A percentile compares a stretch with the other conserved stretches of the same genome.
phyloP scores from a whole-genome alignment of 805 yeast genomes.

The Kregervanrija fluxuum region DNA sequence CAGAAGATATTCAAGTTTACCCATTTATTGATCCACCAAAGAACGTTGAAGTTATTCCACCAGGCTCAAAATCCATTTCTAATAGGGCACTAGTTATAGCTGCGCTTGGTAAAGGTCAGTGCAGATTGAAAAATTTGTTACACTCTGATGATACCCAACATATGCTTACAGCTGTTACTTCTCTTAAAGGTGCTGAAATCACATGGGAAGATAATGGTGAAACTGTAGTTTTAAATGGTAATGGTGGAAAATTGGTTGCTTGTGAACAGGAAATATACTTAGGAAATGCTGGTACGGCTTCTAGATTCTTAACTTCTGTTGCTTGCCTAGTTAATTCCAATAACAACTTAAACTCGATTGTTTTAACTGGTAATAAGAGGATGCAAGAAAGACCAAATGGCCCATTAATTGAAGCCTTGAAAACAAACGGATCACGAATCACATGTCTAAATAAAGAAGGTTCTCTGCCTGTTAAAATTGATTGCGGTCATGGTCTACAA shows the following conservation, averaged over 20 bases:
- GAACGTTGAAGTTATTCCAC: constrained; percentile 60
- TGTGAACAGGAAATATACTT: constrained; percentile 66
- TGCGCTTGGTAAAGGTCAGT: constrained; percentile 81
- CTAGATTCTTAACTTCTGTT: constrained; percentile 87
- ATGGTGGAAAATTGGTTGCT: constrained; percentile 71
- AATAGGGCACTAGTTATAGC: constrained; percentile 92
- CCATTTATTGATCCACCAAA: constrained; percentile 38
- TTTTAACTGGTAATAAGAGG: constrained; percentile 88
- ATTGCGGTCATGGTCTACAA: constrained; percentile 60
- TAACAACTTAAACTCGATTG: constrained; percentile 35
- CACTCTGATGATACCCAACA: constrained; percentile 96
- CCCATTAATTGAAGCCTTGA: constrained; percentile 87
- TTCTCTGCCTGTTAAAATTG: constrained; percentile 74
- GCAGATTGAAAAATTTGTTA: constrained; percentile 74
- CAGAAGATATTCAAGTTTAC: constrained; percentile 70
- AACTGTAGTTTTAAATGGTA: constrained; percentile 76
- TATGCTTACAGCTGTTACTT: constrained; percentile 82
- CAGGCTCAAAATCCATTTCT: constrained; percentile 96
- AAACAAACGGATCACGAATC: constrained; percentile 69
- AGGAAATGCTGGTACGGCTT: constrained; percentile 98
- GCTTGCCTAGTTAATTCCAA: constrained; percentile 70
- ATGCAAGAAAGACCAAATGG: constrained; percentile 98
- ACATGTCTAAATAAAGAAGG: constrained; percentile 69
- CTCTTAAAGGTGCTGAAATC: constrained; percentile 74
- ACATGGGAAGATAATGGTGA: constrained; percentile 85